These are phyloP conservation scores for Stemphylium beticola DNA, from an alignment of 2,329 filamentous ascomycete species.

Conservation along the genomic window DNA sequence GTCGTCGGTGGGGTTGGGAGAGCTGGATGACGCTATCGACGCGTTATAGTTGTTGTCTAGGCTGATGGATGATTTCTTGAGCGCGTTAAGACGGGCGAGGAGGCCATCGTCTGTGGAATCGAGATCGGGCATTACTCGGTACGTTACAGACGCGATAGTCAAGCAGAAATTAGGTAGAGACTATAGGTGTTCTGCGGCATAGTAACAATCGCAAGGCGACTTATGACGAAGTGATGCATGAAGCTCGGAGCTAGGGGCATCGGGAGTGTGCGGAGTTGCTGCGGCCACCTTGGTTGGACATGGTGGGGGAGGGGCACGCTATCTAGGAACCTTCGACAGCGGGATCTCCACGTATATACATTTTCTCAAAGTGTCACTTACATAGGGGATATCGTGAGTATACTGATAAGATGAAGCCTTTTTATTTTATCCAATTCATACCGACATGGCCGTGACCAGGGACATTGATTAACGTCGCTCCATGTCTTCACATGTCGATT, in stretches of 20 bases:
- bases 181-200: neutral
- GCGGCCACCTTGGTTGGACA: conserved; percentile 18
- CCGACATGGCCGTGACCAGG: neutral
- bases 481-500: neutral
- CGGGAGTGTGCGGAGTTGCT: conserved; percentile 2
- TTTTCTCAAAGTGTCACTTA: neutral
- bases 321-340: neutral
- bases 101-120: conserved; percentile 49
- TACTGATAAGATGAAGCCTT: no score
- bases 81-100: conserved; percentile 56
- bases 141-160: neutral
- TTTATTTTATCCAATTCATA: no score
- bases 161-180: neutral
- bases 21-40: conserved; percentile 20
- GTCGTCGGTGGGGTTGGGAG: conserved; percentile 34
- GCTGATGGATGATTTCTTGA: conserved; percentile 53
- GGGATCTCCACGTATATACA: neutral
- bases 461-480: neutral
- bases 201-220: neutral
- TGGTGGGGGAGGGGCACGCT: conserved; percentile 20
- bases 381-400: no score
- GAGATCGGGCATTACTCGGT: conserved; percentile 21
- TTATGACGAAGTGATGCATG: conserved; percentile 11
- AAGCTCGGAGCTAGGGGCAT: conserved; percentile 19
- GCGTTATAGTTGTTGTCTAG: conserved; percentile 34